These are phyloP conservation scores for Xylaria sp. DNA, from an alignment of 2,329 filamentous ascomycete species.

Conservation along the genomic window DNA sequence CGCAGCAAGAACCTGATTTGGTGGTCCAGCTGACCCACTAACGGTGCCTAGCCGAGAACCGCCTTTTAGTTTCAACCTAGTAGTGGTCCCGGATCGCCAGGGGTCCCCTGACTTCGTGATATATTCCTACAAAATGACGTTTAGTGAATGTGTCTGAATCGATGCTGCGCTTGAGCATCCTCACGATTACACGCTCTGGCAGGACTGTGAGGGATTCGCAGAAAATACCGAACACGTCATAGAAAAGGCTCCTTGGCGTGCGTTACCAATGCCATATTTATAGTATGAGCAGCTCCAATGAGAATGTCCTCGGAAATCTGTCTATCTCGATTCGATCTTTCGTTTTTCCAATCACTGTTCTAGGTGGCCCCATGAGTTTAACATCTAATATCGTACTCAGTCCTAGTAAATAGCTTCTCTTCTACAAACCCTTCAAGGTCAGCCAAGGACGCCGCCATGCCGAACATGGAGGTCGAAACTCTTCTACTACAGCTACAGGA, in stretches of 20 bases:
- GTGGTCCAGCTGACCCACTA: neutral
- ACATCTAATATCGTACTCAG: neutral
- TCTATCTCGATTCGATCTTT: neutral
- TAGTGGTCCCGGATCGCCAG: neutral
- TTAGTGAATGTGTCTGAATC: conserved; percentile 5
- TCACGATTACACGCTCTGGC: conserved; percentile 13
- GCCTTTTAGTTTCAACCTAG: neutral
- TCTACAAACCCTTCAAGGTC: neutral
- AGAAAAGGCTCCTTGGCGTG: neutral
- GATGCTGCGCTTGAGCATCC: neutral
- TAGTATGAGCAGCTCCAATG: neutral
- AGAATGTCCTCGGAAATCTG: too few relatives aligned
- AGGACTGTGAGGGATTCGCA: neutral
- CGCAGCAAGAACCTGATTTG: neutral
- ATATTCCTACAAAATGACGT: neutral
- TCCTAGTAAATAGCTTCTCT: neutral
- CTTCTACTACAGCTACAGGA: conserved; percentile 58
- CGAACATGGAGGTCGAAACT: conserved; percentile 51
- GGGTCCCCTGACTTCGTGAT: neutral
- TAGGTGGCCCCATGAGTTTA: neutral
- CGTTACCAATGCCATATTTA: neutral
- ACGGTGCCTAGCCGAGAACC: neutral
- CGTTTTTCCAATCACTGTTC: neutral
- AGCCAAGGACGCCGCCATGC: neutral
- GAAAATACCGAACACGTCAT: conserved; percentile 16